A percentile compares a stretch with the other conserved stretches of the same genome.
phyloP scores from a whole-genome alignment of 305 asterid genomes.

The Ilex paraguariensis region DNA sequence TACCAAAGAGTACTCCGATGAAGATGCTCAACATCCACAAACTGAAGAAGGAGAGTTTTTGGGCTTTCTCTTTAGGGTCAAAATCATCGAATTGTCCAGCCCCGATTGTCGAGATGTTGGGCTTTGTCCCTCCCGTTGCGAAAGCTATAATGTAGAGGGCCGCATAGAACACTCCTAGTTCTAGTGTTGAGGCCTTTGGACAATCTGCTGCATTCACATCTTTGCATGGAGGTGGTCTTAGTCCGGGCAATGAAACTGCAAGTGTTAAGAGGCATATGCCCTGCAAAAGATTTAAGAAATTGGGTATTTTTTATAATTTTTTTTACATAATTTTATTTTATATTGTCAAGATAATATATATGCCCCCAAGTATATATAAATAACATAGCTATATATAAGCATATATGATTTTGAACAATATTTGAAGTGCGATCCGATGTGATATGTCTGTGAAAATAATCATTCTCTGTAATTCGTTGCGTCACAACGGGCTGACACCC shows the following conservation, averaged over 20 bases:
- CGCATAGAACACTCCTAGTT: conserved; percentile 56
- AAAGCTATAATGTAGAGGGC: conserved; percentile 73
- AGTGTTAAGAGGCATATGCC: conserved; percentile 72
- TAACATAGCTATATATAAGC: too few species aligned
- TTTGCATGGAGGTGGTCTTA: conserved; percentile 55
- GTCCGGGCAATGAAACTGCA: conserved; percentile 54
- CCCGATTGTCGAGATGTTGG: conserved; percentile 79
- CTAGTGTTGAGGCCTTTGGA: conserved; percentile 51
- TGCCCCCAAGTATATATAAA: too few species aligned
- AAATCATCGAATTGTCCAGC: conserved; percentile 80
- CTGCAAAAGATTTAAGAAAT: conserved; percentile 26
- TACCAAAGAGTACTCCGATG: conserved; percentile 74
- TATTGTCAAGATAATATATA: too few species aligned
- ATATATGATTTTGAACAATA: too few species aligned
- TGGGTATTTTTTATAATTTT: too few species aligned
- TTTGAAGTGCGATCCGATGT: too few species aligned
- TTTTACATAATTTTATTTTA: too few species aligned
- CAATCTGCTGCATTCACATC: conserved; percentile 46
- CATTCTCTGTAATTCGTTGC: too few species aligned
- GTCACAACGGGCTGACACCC: too few species aligned
- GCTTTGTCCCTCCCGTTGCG: conserved; percentile 89
- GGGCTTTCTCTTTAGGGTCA: conserved; percentile 65
- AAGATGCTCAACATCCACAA: conserved; percentile 96
- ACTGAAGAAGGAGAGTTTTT: conserved; percentile 77
- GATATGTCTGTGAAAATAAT: too few species aligned